Evolutionary conservation across 495 filamentous ascomycete species (phyloP), one percentile per base, ranked within the genome.

Genomic region (Sabuloglossum arenarium): DNA sequence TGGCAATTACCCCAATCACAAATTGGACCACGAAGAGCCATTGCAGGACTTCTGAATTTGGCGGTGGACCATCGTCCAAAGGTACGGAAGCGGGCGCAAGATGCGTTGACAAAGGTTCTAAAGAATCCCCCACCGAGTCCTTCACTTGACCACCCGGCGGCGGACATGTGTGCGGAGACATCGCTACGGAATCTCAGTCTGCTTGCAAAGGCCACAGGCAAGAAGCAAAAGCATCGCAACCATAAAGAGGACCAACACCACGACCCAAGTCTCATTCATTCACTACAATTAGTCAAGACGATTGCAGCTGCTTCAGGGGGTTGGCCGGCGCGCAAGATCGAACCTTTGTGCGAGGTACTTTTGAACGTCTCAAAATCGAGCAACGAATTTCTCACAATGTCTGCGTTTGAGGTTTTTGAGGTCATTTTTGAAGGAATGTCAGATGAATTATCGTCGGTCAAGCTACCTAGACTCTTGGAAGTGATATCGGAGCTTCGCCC

Each of bases 261-360:
- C 63, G 86, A 94, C 55, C 90, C 91, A 14, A 75, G 77, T 16
- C 73, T 96, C 21, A 91, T 96, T 57, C 91, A 96, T 68, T 82
- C 87, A 3, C 67, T 98, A 57, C 93, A 97, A 58, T 73, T 97
- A 50, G 79, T 94, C 55, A 94, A 90, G 73, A 82, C 85, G 1
- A 75, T 97, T 58, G 88, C 90, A 3, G 70, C 75, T 24, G 86
- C 84, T 3, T 90, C 87, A 54, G 84, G 86, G 47, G 90, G 93
- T 49, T 98, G 93, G 93, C 91, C 91, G n/a, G 93, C 83, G 69
- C 84, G 82, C 72, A 93, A 93, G 68, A 88, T 96, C 50, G 91
- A 98, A 69, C 69, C 79, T 4, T 75, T 98, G 32, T 95, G 88
- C 65, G 88, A 95, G 64, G 68, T 89, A 34, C 70, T 98, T 56